Evolutionary conservation across 164 flowering plant species (phyloP), one percentile per base, ranked within the genome.

Genomic region (Vitis rotundifolia): DNA sequence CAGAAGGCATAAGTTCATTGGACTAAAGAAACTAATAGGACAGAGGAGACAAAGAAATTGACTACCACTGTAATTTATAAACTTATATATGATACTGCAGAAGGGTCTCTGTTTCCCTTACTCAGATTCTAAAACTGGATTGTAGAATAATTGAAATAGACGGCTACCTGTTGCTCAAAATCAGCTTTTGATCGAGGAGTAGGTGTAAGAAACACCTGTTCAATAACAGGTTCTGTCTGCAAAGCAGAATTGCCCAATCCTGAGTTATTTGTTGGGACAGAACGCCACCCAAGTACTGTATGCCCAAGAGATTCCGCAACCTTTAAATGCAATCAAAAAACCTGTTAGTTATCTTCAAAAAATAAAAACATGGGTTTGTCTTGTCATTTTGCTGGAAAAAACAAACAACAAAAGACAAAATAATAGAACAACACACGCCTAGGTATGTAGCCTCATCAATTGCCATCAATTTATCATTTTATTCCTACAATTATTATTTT

Each of bases 261-360:
- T 5, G 90, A 61, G 72, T 96, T 96, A 70, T 96, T 90, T 16
- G 97, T 96, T 28, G 94, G 98, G 50, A 96, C 99, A 73, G 84
- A 26, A 47, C 99, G 92, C 99, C 99, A 96, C 22, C 98, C 98
- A 63, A 96, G 91, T 75, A 96, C 97, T 29, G 81, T 82, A 78
- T 93, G 99, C 57, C 99, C 99, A 77, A 93, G 88, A 13, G 98
- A 96, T 79, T 88, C 94, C 0, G 98, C 98, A 58, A 91, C 97
- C 99, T 96, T 64, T 76, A 85, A 47, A 59, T 11, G 66, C 53
- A 62, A 15, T 18, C 19, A 67, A 59, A 31, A 61, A 68, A 37
- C 44, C 7, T 6, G 7, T 37, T 37, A 37, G 44, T 3, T 37
- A 37, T 37, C 44, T 37, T 37, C 44, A 37, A 37, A 37, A 37